Evolutionary conservation across 768 basidiomycete genomes (phyloP), one percentile per base, ranked within the genome.

Genomic region (Symmetrospora coprosmae): DNA sequence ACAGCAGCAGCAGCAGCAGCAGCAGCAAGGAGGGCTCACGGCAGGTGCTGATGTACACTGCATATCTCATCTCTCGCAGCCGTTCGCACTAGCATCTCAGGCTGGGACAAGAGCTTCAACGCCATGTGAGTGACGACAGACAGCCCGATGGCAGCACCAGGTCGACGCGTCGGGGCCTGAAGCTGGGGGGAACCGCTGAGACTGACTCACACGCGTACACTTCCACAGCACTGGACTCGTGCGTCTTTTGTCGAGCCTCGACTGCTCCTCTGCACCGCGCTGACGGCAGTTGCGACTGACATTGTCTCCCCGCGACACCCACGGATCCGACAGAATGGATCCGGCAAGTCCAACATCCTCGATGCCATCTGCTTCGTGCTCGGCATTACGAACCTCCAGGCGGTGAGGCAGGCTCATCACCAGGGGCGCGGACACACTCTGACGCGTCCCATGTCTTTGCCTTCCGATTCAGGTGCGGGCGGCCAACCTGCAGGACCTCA

Each of bases 361-460:
- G 94, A 99, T 76, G 91, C 94, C 61, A 97, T 97, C 73, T 94
- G 91, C 74, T 99, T 99, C 71, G 94, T 96, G 16, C 78, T 99
- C 19, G 94, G 94, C 16, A 87, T 97, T 66, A 97, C 91, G 1
- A 97, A 96, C 72, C 87, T 96, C 85, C 76, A 58, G 43, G 55
- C 55, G 19, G 55, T 58, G 31, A 34, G 49, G 16, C 31, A n/a
- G n/a, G n/a, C 85, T 39, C 38, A 13, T 39, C 38, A 39, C 14
- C 8, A 30, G 8, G 49, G 13, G 31, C 49, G 49, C 49, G 49
- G 9, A 9, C 9, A 34, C 21, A 21, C 9, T 19, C 16, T 50
- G 11, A 47, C 27, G 45, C 33, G n/a, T 6, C 43, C 43, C 1
- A 7, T 13, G 1, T 7, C 8, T 7, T 39, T 31, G 19, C 21